Evolutionary conservation across 1,139 yeast genomes (phyloP).

Genomic region (Suzukiozyma palmioleophila): DNA sequence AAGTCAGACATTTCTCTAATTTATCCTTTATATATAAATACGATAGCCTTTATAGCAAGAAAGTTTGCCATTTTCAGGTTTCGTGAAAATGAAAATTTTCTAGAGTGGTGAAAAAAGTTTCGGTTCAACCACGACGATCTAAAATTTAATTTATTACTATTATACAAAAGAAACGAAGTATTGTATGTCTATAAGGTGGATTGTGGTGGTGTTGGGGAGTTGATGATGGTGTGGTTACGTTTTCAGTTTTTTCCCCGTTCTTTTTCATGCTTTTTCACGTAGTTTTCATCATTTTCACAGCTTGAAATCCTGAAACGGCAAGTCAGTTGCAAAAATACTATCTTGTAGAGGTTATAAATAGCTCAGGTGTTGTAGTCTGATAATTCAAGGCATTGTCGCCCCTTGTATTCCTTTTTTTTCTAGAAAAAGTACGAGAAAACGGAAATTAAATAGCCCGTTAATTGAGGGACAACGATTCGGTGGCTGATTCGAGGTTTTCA

Average conservation of each 20-base stretch:
- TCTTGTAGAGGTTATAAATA: too few species aligned
- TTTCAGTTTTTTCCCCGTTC: neutral
- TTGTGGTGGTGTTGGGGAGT: neutral
- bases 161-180: neutral
- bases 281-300: too few species aligned
- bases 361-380: too few species aligned
- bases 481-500: slow-evolving; percentile 4
- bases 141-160: neutral
- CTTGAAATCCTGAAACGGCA: too few species aligned
- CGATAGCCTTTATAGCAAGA: neutral
- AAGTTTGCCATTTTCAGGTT: neutral
- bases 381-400: too few species aligned
- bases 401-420: too few species aligned
- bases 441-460: neutral
- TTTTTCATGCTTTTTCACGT: too few species aligned
- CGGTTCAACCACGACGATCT: neutral
- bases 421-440: too few species aligned
- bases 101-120: neutral
- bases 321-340: too few species aligned
- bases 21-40: neutral
- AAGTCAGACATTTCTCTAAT: slow-evolving; percentile 46
- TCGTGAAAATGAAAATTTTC: neutral
- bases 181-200: too few species aligned
- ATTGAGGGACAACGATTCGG: slow-evolving; percentile 5
- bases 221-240: neutral